These are phyloP conservation scores for Fusarium irregulare DNA, from an alignment of 2,329 filamentous ascomycete genomes.

Conservation along the genomic window DNA sequence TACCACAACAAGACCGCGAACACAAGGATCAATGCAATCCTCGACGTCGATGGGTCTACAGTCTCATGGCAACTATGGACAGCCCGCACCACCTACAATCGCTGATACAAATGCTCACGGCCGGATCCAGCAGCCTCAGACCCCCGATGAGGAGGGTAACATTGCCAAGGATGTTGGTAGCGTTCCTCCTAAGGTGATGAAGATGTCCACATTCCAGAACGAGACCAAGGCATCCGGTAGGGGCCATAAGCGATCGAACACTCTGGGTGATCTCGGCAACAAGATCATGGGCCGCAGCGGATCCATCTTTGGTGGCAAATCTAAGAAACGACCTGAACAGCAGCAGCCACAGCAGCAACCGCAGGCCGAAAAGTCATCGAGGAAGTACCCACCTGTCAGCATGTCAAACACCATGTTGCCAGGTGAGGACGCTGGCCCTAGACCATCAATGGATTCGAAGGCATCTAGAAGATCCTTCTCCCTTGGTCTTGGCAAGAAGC, in stretches of 20 bases:
- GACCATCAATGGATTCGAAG: conserved; percentile 77
- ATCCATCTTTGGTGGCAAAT: conserved; percentile 78
- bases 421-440: conserved; percentile 61
- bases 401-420: conserved; percentile 80
- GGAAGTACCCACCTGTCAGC: conserved; percentile 88
- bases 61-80: conserved; percentile 79
- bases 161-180: conserved; percentile 71
- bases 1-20: conserved; percentile 73
- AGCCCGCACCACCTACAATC: conserved; percentile 87
- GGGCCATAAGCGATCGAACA: conserved; percentile 77
- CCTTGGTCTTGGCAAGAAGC: conserved; percentile 75
- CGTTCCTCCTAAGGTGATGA: conserved; percentile 68
- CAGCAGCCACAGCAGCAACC: conserved; percentile 61
- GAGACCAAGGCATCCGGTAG: conserved; percentile 62
- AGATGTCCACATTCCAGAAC: conserved; percentile 67
- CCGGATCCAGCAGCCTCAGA: conserved; percentile 81
- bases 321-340: conserved; percentile 62
- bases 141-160: conserved; percentile 72
- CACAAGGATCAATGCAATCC: conserved; percentile 82
- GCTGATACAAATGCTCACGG: conserved; percentile 91
- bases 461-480: conserved; percentile 76
- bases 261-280: conserved; percentile 83
- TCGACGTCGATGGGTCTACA: conserved; percentile 71
- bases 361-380: conserved; percentile 67
- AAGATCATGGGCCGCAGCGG: conserved; percentile 87